Percentiles rank a stretch among this genome's conserved stretches.
Conservation (phyloP, 345 rosid species). For the Linum tenue region DNA sequence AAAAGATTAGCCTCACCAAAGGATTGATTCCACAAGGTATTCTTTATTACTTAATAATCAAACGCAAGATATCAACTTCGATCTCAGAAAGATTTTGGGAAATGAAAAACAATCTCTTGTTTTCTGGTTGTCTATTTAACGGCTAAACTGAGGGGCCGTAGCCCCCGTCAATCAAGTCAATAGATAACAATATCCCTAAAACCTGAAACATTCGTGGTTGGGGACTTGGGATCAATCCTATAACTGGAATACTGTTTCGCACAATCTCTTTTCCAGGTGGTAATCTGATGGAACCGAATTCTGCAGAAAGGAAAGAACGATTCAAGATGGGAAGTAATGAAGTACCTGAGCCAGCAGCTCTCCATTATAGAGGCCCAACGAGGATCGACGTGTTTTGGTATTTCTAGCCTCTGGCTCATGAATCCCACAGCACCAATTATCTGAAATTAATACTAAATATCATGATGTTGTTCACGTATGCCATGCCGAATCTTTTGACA, state of each 20-base stretch:
- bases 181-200: background rate
- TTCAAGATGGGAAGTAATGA: slow-evolving; percentile 3
- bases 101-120: background rate
- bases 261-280: no score
- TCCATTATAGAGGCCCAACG: slow-evolving; percentile 68
- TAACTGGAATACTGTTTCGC: no score
- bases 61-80: background rate
- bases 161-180: background rate
- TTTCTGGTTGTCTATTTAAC: background rate
- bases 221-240: background rate
- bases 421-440: slow-evolving; percentile 97
- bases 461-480: slow-evolving; percentile 14
- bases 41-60: background rate
- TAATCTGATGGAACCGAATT: no score
- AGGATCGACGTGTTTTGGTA: slow-evolving; percentile 74
- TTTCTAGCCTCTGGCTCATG: slow-evolving; percentile 89
- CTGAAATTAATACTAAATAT: slow-evolving; percentile 39
- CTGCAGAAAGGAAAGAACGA: background rate
- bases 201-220: background rate
- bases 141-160: background rate
- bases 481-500: background rate
- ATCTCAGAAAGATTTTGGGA: background rate
- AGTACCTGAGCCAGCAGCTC: slow-evolving; percentile 92
- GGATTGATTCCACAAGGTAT: background rate
- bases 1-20: slow-evolving; percentile 3